These are phyloP conservation scores for Plantago ovata DNA, from an alignment of 257 asterid species.

Conservation along the genomic window DNA sequence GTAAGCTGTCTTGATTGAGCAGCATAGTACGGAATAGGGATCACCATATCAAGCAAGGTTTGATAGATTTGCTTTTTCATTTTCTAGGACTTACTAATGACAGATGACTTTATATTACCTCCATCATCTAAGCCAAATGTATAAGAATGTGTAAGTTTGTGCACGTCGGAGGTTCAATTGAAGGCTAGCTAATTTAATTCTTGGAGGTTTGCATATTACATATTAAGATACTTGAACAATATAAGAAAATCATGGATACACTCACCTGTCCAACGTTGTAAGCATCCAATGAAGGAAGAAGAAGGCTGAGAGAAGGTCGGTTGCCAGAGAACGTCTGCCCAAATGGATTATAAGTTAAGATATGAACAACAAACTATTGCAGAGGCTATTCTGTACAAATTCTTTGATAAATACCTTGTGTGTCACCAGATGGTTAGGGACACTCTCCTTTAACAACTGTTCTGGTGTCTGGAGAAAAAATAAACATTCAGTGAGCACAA, in stretches of 20 bases:
- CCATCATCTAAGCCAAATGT: too few relatives aligned
- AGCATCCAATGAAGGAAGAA: conserved; percentile 86
- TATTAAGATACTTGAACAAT: too few relatives aligned
- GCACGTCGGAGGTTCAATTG: too few relatives aligned
- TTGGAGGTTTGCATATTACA: too few relatives aligned
- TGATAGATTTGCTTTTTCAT: too few relatives aligned
- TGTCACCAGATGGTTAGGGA: conserved; percentile 67
- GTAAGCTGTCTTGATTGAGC: too few relatives aligned
- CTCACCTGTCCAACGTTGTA: conserved; percentile 92
- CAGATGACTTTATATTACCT: too few relatives aligned
- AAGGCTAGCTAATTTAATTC: too few relatives aligned
- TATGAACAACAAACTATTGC: conserved; percentile 13
- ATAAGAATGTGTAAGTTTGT: too few relatives aligned
- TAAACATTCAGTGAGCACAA: conserved; percentile 9
- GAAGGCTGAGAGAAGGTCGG: conserved; percentile 93
- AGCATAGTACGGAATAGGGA: too few relatives aligned
- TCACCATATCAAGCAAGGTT: too few relatives aligned
- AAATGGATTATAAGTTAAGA: conserved; percentile 19
- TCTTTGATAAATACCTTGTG: conserved; percentile 74
- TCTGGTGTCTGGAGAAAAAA: conserved; percentile 73
- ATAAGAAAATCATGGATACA: not conserved
- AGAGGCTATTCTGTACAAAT: conserved; percentile 16
- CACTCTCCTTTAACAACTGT: conserved; percentile 77
- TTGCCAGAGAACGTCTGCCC: conserved; percentile 92
- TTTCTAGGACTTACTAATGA: too few relatives aligned